Base-by-base conservation (phyloP, 1,284 basidiomycete genomes). In the Fistulinella staudtii region DNA sequence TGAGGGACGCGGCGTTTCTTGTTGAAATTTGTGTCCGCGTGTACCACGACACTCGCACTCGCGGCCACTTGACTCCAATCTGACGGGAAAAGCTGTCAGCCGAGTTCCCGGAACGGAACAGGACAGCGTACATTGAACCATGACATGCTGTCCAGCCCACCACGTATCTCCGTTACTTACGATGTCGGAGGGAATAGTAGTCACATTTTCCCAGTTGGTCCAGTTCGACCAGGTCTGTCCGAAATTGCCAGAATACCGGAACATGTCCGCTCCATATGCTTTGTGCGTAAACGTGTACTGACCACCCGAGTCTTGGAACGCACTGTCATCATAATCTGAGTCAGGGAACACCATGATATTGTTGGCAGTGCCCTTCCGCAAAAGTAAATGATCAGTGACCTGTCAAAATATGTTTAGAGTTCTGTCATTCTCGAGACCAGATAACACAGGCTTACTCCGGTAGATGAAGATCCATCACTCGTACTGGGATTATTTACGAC, bases 271-370 rank as follows among this genome's bases (percentile, higher is more conserved):
- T 40, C 92, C 92, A 37, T 76, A 75, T 3, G 91, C 91, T 37
- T 76, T 78, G 68, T 94, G 91, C 3, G 77, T 80, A 62, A 91
- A 89, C 3, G 74, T 79, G 64, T 85, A 91, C 51, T 80, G 68
- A 37, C 77, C 81, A 50, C 77, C 69, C 8, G 76, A 71, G 41
- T 75, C 72, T 17, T 73, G 73, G 58, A 93, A 82, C 2, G 87
- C 73, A 31, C 66, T 69, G 34, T 68, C 73, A 61, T 86, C 79
- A 60, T 92, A 93, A 56, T 93, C 89, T 23, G 77, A 77, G 25
- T 79, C 74, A 2, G 87, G 86, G 74, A 87, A 92, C 8, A 93
- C 81, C 69, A 95, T 82, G 15, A 85, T 76, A 60, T 95, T 94
- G 57, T 78, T 65, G 1, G 73, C 51, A 10, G 72, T 57, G 36